These are phyloP conservation scores for Immersiporthe knoxdaviesiana DNA, from an alignment of 2,329 filamentous ascomycete species.

Conservation along the genomic window DNA sequence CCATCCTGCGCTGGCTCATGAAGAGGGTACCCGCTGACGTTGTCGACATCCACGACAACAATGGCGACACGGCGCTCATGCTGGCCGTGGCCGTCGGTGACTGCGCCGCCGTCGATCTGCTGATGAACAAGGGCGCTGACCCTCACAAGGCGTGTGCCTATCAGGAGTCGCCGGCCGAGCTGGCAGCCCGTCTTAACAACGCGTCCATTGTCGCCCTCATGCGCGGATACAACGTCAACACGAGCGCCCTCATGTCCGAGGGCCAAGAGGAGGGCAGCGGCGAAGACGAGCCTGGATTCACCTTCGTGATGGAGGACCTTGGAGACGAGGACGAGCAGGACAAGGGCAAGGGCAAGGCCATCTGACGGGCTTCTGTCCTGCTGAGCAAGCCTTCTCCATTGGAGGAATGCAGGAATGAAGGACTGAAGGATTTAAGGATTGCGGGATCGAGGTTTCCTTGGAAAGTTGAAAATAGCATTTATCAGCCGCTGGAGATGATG, in stretches of 20 bases:
- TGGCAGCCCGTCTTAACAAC: not conserved
- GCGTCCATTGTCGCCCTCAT: too few species aligned
- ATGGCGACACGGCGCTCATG: not conserved
- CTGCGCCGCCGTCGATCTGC: not conserved
- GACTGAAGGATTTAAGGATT: not conserved
- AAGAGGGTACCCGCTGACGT: too few species aligned
- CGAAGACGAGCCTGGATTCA: too few species aligned
- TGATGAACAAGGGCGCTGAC: not conserved
- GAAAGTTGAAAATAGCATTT: too few species aligned
- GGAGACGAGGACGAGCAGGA: not conserved
- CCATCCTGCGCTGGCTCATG: not conserved
- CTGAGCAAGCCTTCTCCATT: not conserved
- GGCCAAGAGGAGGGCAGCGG: too few species aligned
- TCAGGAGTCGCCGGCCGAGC: not conserved
- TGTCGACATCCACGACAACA: not conserved
- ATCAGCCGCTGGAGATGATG: too few species aligned
- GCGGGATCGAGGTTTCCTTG: too few species aligned
- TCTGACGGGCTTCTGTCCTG: not conserved
- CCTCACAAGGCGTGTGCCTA: not conserved
- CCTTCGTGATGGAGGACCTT: too few species aligned
- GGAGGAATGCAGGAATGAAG: not conserved
- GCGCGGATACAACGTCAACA: too few species aligned
- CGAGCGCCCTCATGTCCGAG: too few species aligned
- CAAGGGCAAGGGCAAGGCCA: too few species aligned
- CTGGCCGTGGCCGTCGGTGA: not conserved